phyloP scores from a whole-genome alignment of 768 basidiomycete genomes.

The Pisolithus microcarpus region DNA sequence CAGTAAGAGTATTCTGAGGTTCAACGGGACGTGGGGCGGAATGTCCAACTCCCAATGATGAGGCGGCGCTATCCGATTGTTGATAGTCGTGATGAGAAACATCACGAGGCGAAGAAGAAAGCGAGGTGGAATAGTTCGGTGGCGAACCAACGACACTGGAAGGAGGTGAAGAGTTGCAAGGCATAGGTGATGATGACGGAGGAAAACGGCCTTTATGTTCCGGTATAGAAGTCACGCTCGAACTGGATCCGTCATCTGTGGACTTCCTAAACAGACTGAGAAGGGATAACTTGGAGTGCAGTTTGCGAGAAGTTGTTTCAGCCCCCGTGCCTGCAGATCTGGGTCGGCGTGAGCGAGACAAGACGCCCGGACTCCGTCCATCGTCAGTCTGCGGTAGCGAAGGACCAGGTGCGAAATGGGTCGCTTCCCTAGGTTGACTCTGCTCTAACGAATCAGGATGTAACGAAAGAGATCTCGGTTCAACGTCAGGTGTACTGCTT shows the following conservation, averaged over 20 bases:
- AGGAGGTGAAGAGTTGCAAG: conserved; percentile 15
- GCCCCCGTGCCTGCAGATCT: conserved; percentile 67
- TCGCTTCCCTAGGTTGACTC: conserved; percentile 5
- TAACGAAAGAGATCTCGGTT: conserved; percentile 15
- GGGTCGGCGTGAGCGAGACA: conserved; percentile 44
- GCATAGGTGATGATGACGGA: conserved; percentile 21
- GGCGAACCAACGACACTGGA: conserved; percentile 20
- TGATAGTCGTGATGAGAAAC: conserved; percentile 10
- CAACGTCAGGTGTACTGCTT: conserved; percentile 25
- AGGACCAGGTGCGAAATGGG: conserved; percentile 30
- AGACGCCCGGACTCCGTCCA: conserved; percentile 28
- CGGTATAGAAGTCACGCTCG: conserved; percentile 29
- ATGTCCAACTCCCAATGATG: conserved; percentile 16
- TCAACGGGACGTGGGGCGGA: conserved; percentile 41
- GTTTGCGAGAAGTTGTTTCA: conserved; percentile 38
- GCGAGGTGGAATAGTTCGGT: conserved; percentile 12
- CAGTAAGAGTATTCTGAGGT: conserved; percentile 38
- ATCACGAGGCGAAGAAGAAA: conserved; percentile 28
- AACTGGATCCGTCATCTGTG: conserved; percentile 31
- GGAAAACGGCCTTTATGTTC: conserved; percentile 22
- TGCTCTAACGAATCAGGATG: conserved; percentile 11
- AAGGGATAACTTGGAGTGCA: conserved; percentile 68
- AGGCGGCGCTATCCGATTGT: conserved; percentile 18
- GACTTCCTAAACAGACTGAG: conserved; percentile 67
- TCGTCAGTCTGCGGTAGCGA: conserved; percentile 54